phyloP scores from a whole-genome alignment of 140 eudicot species.

The Erigeron philadelphicus region DNA sequence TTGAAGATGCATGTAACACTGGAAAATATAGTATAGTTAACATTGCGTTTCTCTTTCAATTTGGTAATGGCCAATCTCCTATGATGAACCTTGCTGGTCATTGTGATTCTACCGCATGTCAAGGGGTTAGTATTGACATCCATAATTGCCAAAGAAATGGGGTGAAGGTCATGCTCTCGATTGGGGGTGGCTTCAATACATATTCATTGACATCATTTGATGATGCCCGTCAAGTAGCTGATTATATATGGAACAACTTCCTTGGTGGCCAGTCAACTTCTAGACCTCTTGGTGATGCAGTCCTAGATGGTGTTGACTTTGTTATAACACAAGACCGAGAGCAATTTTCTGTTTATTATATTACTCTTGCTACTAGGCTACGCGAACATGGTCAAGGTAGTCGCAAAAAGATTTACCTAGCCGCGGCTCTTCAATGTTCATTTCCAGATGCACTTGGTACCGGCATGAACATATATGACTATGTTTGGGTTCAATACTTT shows the following conservation, averaged over 20 bases:
- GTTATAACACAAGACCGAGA: not conserved
- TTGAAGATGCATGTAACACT: not conserved
- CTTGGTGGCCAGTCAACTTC: slow-evolving; percentile 12
- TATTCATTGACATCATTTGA: not conserved
- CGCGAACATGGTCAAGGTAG: slow-evolving; percentile 13
- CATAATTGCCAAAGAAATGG: slow-evolving; percentile 2
- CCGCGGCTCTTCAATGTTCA: slow-evolving; percentile 19
- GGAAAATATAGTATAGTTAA: slow-evolving; percentile 14
- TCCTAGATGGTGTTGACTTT: slow-evolving; percentile 22
- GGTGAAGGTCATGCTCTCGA: slow-evolving; percentile 20
- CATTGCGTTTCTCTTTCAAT: slow-evolving; percentile 18
- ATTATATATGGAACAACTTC: slow-evolving; percentile 23
- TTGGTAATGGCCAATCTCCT: slow-evolving; percentile 23
- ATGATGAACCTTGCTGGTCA: slow-evolving; percentile 21
- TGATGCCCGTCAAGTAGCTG: not conserved
- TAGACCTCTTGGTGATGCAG: slow-evolving; percentile 24
- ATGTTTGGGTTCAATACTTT: slow-evolving; percentile 13
- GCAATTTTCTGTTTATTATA: not conserved
- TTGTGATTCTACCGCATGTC: not conserved
- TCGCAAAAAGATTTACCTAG: not conserved
- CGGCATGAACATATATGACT: not conserved
- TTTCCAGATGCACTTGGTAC: slow-evolving; percentile 18
- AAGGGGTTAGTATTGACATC: slow-evolving; percentile 3
- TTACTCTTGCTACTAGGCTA: slow-evolving; percentile 10
- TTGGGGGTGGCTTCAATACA: not conserved